Conservation (phyloP, 495 filamentous ascomycete species). For the Tetracladium marchalianum region DNA sequence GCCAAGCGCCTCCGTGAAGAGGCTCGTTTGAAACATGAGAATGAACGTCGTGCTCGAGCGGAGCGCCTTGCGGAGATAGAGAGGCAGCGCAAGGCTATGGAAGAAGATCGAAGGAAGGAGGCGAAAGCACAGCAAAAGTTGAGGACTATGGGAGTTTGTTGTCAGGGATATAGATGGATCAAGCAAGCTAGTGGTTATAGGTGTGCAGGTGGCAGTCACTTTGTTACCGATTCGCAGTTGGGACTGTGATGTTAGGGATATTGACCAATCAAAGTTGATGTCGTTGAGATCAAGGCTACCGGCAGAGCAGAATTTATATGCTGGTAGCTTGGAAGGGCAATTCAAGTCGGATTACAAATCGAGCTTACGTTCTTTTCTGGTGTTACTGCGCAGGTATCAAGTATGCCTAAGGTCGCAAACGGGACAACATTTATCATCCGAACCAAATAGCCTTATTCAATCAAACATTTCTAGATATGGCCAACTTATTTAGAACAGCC, state of each 20-base stretch:
- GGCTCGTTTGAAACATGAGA: conserved; percentile 7
- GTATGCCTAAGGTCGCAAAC: too few relatives aligned
- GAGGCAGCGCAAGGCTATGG: conserved; percentile 17
- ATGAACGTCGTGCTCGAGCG: conserved; percentile 10
- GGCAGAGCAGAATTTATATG: too few relatives aligned
- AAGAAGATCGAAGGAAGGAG: conserved; percentile 19
- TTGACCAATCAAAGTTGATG: background rate
- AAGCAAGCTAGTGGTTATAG: conserved; percentile 20
- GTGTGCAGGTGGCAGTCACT: background rate
- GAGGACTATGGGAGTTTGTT: conserved; percentile 24
- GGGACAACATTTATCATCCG: too few relatives aligned
- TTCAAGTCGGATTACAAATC: too few relatives aligned
- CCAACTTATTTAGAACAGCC: too few relatives aligned
- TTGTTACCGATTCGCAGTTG: conserved; percentile 1
- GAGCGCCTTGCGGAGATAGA: conserved; percentile 16
- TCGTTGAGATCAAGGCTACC: too few relatives aligned
- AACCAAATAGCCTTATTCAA: too few relatives aligned
- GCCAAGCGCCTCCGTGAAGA: conserved; percentile 6
- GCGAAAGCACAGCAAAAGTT: conserved; percentile 19
- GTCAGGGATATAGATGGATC: conserved; percentile 25
- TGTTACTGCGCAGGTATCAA: too few relatives aligned
- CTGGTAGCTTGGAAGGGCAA: too few relatives aligned
- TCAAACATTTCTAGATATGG: too few relatives aligned
- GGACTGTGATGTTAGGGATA: background rate
- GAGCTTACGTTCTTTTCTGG: too few relatives aligned